Conservation (phyloP, 306 rosid species). For the Inga oerstediana region DNA sequence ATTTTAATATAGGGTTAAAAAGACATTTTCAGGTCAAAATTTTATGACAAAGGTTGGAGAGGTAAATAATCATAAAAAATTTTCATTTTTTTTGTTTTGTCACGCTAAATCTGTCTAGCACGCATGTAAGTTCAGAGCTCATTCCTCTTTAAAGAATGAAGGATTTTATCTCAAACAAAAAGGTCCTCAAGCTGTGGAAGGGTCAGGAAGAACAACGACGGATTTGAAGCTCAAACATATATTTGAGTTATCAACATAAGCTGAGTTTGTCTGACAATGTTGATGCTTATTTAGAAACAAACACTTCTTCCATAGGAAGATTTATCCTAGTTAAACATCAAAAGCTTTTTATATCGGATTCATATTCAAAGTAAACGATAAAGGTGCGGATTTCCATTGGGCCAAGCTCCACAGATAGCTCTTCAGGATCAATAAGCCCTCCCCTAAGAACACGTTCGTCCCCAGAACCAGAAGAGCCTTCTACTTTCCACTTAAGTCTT, state of each 20-base stretch:
- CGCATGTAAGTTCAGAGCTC: background rate
- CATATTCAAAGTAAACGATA: conserved; percentile 42
- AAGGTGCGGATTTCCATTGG: conserved; percentile 95
- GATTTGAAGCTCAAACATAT: conserved; percentile 2
- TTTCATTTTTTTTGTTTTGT: too few species aligned
- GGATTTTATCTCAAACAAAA: background rate
- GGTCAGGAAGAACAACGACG: background rate
- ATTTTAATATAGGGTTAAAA: background rate
- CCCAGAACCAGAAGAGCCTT: conserved; percentile 40
- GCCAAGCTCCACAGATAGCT: conserved; percentile 74
- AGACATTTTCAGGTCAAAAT: background rate
- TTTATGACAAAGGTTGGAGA: too few species aligned
- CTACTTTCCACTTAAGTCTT: conserved; percentile 80
- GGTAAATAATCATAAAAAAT: too few species aligned
- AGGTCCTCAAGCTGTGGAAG: background rate
- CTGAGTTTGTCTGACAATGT: conserved; percentile 6
- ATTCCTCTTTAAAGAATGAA: background rate
- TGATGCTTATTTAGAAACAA: conserved; percentile 29
- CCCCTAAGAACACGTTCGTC: conserved; percentile 62
- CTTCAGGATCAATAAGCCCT: conserved; percentile 66
- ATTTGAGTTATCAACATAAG: background rate
- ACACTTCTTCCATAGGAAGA: conserved; percentile 25
- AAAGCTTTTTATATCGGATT: conserved; percentile 24
- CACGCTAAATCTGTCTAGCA: too few species aligned
- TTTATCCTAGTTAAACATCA: conserved; percentile 35